These are phyloP conservation scores for Fistulinella cinereoalba DNA, from an alignment of 1,284 basidiomycete genomes.

Conservation along the genomic window DNA sequence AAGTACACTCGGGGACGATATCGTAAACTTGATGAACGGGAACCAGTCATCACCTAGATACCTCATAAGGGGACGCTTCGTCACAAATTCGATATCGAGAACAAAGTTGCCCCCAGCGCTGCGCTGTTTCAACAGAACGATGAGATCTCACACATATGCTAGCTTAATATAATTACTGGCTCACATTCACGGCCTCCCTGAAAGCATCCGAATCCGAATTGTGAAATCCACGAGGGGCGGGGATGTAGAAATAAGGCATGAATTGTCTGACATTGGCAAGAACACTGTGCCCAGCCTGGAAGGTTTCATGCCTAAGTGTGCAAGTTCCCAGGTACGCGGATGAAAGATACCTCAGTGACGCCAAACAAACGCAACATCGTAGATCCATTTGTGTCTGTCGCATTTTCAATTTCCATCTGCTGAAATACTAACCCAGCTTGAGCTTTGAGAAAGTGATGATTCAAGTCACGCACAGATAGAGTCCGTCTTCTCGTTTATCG, in stretches of 20 bases:
- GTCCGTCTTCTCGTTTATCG: conserved; percentile 60
- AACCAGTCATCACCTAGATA: conserved; percentile 78
- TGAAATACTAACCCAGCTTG: conserved; percentile 66
- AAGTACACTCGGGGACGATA: conserved; percentile 68
- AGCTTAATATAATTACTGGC: conserved; percentile 27
- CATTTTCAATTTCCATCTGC: conserved; percentile 89
- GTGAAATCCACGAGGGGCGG: conserved; percentile 80
- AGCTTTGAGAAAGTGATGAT: neutral
- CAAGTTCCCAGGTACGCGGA: neutral
- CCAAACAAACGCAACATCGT: conserved; percentile 79
- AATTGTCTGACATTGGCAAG: conserved; percentile 80
- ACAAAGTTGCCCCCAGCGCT: conserved; percentile 41
- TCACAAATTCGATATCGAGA: conserved; percentile 57
- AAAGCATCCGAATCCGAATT: conserved; percentile 67
- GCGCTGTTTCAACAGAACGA: conserved; percentile 24
- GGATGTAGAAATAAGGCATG: conserved; percentile 87
- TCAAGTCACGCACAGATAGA: conserved; percentile 47
- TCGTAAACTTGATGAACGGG: conserved; percentile 82
- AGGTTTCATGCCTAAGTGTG: conserved; percentile 8
- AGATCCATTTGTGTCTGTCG: conserved; percentile 47
- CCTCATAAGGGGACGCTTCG: conserved; percentile 79
- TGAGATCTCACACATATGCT: conserved; percentile 5
- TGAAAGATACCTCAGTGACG: conserved; percentile 67
- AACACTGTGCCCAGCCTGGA: conserved; percentile 81
- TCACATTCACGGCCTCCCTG: conserved; percentile 72